Conservation (phyloP, 805 yeast genomes). For the Osmozyma mogii region DNA sequence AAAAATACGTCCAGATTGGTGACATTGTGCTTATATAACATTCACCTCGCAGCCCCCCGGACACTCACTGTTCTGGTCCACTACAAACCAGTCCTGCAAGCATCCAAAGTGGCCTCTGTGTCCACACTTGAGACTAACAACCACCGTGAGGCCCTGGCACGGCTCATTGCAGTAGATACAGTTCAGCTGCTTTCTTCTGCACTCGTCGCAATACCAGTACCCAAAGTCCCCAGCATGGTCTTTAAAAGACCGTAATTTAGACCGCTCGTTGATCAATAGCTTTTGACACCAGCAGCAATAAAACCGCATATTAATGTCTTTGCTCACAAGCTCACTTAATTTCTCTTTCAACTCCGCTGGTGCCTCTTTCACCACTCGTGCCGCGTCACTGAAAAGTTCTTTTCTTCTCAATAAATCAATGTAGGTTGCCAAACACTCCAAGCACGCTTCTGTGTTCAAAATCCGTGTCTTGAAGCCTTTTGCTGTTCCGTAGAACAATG, state of each 20-base stretch:
- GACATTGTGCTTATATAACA: conserved; percentile 29
- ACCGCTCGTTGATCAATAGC: conserved; percentile 50
- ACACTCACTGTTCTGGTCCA: conserved; percentile 58
- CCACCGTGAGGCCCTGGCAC: conserved; percentile 59
- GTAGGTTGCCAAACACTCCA: conserved; percentile 52
- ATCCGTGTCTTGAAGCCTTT: conserved; percentile 6
- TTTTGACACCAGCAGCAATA: conserved; percentile 57
- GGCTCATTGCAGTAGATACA: conserved; percentile 77
- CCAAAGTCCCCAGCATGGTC: conserved; percentile 39
- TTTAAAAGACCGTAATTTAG: conserved; percentile 29
- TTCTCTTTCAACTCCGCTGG: conserved; percentile 22
- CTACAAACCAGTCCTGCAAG: conserved; percentile 67
- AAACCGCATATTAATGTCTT: conserved; percentile 32
- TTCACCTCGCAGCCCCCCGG: conserved; percentile 60
- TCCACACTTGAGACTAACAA: conserved; percentile 61
- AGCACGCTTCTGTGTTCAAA: conserved; percentile 24
- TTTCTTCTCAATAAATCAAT: conserved; percentile 45
- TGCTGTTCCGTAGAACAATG: conserved; percentile 39
- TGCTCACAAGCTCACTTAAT: conserved; percentile 24
- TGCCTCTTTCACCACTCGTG: conserved; percentile 42
- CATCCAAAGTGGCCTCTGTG: conserved; percentile 84
- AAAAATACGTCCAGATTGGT: conserved; percentile 26
- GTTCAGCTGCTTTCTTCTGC: conserved; percentile 51
- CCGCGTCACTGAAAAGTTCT: conserved; percentile 49
- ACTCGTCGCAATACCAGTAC: conserved; percentile 78